Percentiles rank a stretch among this genome's conserved stretches.
phyloP scores from a whole-genome alignment of 352 stramenopile genomes.

The Saprolegnia parasitica region DNA sequence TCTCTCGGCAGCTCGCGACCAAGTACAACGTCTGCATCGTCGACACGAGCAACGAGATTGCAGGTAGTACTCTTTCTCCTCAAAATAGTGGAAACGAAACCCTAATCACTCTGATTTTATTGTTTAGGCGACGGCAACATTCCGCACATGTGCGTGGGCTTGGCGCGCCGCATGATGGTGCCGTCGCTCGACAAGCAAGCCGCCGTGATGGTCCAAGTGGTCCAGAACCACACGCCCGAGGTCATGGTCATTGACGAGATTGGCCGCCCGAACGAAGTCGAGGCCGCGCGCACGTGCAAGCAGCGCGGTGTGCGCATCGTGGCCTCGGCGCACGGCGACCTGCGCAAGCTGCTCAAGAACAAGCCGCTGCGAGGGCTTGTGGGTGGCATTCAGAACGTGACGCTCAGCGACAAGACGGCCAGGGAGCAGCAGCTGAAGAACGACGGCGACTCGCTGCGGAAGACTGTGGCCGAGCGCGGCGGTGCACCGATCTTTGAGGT shows the following conservation, averaged over 20 bases:
- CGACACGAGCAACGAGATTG: conserved; percentile 90
- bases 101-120: background rate
- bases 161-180: conserved; percentile 35
- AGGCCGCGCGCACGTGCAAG: conserved; percentile 56
- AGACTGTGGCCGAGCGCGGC: conserved; percentile 38
- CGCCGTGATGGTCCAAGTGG: conserved; percentile 29
- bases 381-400: conserved; percentile 65
- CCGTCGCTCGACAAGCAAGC: conserved; percentile 29
- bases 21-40: conserved; percentile 80
- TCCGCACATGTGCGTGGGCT: conserved; percentile 54
- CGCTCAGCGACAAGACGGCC: conserved; percentile 46
- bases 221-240: conserved; percentile 42
- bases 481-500: conserved; percentile 74
- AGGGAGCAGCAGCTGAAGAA: conserved; percentile 32
- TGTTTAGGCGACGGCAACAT: conserved; percentile 49
- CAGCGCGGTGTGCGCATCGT: conserved; percentile 78
- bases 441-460: background rate
- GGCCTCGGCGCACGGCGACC: conserved; percentile 78
- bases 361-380: conserved; percentile 68
- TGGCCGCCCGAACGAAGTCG: conserved; percentile 67
- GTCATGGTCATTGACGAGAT: conserved; percentile 90
- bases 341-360: conserved; percentile 83
- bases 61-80: conserved; percentile 31
- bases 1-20: conserved; percentile 55
- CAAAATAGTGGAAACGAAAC: background rate